A percentile compares a stretch with the other conserved stretches of the same genome.
These are phyloP conservation scores for Pleurotus eryngii DNA, from an alignment of 768 basidiomycete species.

Conservation along the genomic window DNA sequence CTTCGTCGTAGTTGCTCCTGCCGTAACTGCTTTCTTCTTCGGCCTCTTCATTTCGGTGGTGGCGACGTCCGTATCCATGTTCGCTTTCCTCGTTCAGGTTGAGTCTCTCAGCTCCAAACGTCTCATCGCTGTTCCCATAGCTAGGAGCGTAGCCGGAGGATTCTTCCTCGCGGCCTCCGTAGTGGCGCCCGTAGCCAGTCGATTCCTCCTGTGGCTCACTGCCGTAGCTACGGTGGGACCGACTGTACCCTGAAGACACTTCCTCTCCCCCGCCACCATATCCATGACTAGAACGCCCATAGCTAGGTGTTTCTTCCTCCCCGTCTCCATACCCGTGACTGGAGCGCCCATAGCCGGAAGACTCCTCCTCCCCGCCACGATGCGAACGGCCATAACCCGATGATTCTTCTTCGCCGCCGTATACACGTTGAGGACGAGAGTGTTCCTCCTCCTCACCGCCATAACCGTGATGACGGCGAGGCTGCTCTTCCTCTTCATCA, in stretches of 20 bases:
- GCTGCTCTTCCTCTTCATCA: no score
- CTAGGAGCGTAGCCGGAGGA: conserved; percentile 22
- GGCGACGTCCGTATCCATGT: conserved; percentile 18
- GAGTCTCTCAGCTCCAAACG: conserved; percentile 51
- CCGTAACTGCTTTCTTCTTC: no score
- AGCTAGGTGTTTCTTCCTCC: background rate
- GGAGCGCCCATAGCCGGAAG: conserved; percentile 4
- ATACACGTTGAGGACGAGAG: background rate
- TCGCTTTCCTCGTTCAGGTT: conserved; percentile 36
- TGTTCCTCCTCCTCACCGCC: no score
- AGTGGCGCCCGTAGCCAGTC: background rate
- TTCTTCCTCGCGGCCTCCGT: background rate
- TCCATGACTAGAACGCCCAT: background rate
- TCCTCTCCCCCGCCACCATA: conserved; percentile 14
- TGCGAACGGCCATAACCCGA: conserved; percentile 8
- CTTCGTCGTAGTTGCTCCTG: background rate
- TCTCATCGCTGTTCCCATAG: conserved; percentile 33
- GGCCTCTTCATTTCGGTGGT: conserved; percentile 14
- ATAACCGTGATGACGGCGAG: no score
- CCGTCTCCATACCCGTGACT: conserved; percentile 6
- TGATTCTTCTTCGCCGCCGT: conserved; percentile 13
- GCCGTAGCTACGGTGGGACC: background rate
- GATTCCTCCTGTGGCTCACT: background rate
- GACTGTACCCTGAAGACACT: background rate
- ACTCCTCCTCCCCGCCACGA: conserved; percentile 14